phyloP scores from a whole-genome alignment of 495 filamentous ascomycete species.

The Penicillium paradoxum region DNA sequence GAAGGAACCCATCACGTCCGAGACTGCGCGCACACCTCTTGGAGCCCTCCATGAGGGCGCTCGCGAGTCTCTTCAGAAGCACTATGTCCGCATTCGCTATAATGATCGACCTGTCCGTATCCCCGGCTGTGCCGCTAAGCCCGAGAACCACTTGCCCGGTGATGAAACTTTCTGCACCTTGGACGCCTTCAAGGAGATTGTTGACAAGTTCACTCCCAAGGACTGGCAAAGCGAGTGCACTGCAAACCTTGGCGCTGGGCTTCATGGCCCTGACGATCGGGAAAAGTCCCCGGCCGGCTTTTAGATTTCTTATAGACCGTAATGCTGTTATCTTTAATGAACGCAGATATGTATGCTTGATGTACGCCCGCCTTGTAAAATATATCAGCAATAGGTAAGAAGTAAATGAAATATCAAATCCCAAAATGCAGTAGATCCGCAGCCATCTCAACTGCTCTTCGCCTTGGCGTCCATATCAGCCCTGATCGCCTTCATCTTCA shows the following conservation, averaged over 20 bases:
- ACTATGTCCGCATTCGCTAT: slow-evolving; percentile 93
- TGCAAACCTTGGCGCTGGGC: slow-evolving; percentile 53
- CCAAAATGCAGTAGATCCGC: not conserved
- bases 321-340: not conserved
- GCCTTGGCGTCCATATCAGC: slow-evolving; percentile 8
- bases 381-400: not conserved
- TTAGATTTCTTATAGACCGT: slow-evolving; percentile 19
- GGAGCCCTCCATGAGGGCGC: slow-evolving; percentile 26
- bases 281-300: slow-evolving; percentile 35
- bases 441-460: slow-evolving; percentile 11
- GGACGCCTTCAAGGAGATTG: slow-evolving; percentile 83
- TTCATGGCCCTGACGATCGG: slow-evolving; percentile 34
- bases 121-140: slow-evolving; percentile 66
- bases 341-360: not conserved
- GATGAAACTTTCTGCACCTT: slow-evolving; percentile 92
- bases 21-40: slow-evolving; percentile 34
- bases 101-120: slow-evolving; percentile 78
- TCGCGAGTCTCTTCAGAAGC: slow-evolving; percentile 52
- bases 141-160: slow-evolving; percentile 80
- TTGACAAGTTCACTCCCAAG: slow-evolving; percentile 80
- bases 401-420: not conserved
- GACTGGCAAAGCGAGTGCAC: slow-evolving; percentile 75
- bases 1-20: slow-evolving; percentile 19
- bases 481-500: slow-evolving; percentile 13
- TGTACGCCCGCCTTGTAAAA: slow-evolving; percentile 1